A percentile compares a stretch with the other conserved stretches of the same genome.
Conservation (phyloP, 1,139 yeast species). For the Starmera stellimalicola region DNA sequence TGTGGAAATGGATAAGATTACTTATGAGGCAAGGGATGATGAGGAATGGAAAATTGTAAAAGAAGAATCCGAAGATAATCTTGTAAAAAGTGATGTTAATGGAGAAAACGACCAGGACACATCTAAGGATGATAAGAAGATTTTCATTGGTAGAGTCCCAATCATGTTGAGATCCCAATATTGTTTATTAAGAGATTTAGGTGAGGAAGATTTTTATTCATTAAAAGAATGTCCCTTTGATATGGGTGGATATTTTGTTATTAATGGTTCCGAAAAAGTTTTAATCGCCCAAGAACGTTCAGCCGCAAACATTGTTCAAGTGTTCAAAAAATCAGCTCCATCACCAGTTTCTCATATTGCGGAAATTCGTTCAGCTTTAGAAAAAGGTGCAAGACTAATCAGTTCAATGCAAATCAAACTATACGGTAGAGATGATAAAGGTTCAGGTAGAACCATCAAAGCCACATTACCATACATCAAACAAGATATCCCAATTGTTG, state of each 20-base stretch:
- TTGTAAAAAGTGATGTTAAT: too few relatives aligned
- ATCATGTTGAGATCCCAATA: conserved; percentile 95
- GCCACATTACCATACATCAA: conserved; percentile 95
- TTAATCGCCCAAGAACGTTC: conserved; percentile 97
- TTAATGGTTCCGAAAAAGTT: conserved; percentile 97
- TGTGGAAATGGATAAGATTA: conserved; percentile 91
- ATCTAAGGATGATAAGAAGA: conserved; percentile 45
- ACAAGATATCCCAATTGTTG: conserved; percentile 93
- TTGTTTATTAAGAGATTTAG: conserved; percentile 84
- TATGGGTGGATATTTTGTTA: conserved; percentile 98
- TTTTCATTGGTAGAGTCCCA: conserved; percentile 93
- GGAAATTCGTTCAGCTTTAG: conserved; percentile 92
- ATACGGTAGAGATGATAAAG: conserved; percentile 74
- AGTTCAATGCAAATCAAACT: conserved; percentile 91
- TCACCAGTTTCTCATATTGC: conserved; percentile 95
- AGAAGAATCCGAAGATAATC: conserved; percentile 32
- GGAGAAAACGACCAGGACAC: conserved; percentile 42
- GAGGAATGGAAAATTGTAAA: conserved; percentile 61
- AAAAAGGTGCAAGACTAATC: conserved; percentile 91
- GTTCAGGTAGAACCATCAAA: conserved; percentile 72
- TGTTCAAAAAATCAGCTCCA: conserved; percentile 94
- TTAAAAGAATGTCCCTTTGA: conserved; percentile 98
- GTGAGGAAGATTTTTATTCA: conserved; percentile 92
- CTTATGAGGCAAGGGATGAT: conserved; percentile 74
- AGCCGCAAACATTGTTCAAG: conserved; percentile 97